Base-by-base conservation (phyloP, 2,329 filamentous ascomycete species). In the Xylariaceae sp. region DNA sequence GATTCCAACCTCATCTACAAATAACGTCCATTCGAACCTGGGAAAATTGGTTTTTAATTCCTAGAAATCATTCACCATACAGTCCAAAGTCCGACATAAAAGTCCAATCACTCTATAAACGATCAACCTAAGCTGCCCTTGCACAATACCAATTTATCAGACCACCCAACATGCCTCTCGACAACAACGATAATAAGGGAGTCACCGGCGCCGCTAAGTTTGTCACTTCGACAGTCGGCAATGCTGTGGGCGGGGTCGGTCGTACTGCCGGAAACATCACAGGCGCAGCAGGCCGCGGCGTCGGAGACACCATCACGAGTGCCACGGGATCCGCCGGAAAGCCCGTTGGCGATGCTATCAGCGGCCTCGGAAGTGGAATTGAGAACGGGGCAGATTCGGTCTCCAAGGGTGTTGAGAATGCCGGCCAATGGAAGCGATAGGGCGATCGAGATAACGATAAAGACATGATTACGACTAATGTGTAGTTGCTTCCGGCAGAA, bases 301-400 rank as follows among this genome's bases (percentile, higher is more conserved):
- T 74, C 6, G 67, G 69, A 22, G 60, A 73, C 51, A 73, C 70
- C 15, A 64, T 74, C 48, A 69, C 59, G 2, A 63, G 64, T 45
- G 63, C 67, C 3, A 68, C 70, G 2, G 71, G 71, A 0, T 69
- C 62, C 17, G 56, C 64, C 12, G 71, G 70, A 4, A 67, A 67
- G 49, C 67, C 69, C 9, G 59, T 75, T n/a, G 72, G 71, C 4
- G 68, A 74, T 50, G 70, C 66, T 0, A 42, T 75, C 18, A 59
- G 64, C 2, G 67, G 60, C 49, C 49, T 69, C 2, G 67, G 68
- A 11, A 66, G 58, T 2, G 70, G 70, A 1, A 50, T 74, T 1
- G 64, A 74, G 54, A 56, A 63, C 45, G 72, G 69, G 12, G 63
- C 66, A 8, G 61, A 61, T 34, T 55, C 56, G 37, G 63, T 75